Evolutionary conservation across 176 grass and related monocot species (phyloP), one percentile per base, ranked within the genome.

Genomic region (Themeda triandra): DNA sequence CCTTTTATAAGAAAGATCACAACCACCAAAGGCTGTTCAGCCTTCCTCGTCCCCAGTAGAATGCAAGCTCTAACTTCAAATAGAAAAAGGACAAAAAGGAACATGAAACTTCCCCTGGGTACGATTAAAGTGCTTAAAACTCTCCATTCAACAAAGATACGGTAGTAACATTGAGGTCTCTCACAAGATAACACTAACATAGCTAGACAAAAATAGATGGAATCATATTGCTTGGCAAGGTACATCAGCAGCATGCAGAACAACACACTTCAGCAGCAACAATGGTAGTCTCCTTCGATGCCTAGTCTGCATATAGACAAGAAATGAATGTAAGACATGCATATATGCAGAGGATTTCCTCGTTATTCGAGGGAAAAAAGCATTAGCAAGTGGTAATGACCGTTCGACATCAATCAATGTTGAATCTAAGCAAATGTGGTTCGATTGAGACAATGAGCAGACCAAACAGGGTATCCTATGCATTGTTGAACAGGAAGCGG

Each of bases 141-240:
- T 49, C 56, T 83, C 39, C 66, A 83, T 83, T 67, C 15, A 75
- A 35, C 65, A 35, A 41, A 63, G 23, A 56, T 63, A 12, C 19
- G 27, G 37, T 46, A 78, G 74, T 73, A 90, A 73, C 79, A 86
- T 42, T 44, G 32, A 86, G 73, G 72, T 90, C 83, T 81, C 83
- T 56, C 48, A 86, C 42, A 82, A 36, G 68, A 86, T 66, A 46
- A 81, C 78, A 89, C 65, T 73, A 46, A 33, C 53, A 48, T 71
- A 78, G 36, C 36, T 73, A 82, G 58, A 86, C 23, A 90, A 90
- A 90, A 86, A 86, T 18, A 72, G 56, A 59, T 73, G 12, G 78
- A 39, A 67, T 67, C 79, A 78, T 35, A 83, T 60, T 28, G 46
- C 78, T 44, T 58, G n/a, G 58, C 41, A 29, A 66, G 56, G 45